A percentile compares a stretch with the other conserved stretches of the same genome.
These are phyloP conservation scores for Blastobotrys petasosporus DNA, from an alignment of 1,139 yeast genomes.

Conservation along the genomic window DNA sequence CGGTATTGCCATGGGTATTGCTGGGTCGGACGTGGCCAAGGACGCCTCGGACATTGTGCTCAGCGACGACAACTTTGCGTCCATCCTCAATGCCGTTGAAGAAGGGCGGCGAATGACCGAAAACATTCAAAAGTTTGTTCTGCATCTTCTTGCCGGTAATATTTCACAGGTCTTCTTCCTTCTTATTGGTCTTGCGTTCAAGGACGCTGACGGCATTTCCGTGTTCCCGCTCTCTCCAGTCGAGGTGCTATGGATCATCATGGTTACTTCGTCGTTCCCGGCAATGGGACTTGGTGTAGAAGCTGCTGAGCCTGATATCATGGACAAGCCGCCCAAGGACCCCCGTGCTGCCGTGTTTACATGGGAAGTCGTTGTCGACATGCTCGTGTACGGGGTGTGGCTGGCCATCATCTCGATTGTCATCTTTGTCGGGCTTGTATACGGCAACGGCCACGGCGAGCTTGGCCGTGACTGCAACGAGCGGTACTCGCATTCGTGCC, in stretches of 20 bases:
- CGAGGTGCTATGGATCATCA: conserved; percentile 74
- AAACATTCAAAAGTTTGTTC: conserved; percentile 76
- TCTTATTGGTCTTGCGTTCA: conserved; percentile 66
- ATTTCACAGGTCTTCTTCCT: conserved; percentile 71
- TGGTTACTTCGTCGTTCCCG: conserved; percentile 74
- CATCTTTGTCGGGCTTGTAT: conserved; percentile 60
- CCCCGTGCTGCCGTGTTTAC: conserved; percentile 58
- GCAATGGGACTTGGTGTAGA: conserved; percentile 85
- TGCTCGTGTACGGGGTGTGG: conserved; percentile 66
- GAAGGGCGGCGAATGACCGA: conserved; percentile 81
- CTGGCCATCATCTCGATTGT: conserved; percentile 70
- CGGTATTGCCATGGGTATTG: conserved; percentile 75
- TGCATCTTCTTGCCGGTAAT: conserved; percentile 70
- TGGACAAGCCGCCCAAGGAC: conserved; percentile 59
- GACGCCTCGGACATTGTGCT: conserved; percentile 70
- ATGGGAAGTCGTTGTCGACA: conserved; percentile 64
- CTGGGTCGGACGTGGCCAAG: conserved; percentile 74
- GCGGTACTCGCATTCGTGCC: conserved; percentile 44
- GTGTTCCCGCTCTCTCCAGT: conserved; percentile 77
- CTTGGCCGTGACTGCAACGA: conserved; percentile 64
- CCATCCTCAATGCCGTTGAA: conserved; percentile 70
- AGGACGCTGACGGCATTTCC: conserved; percentile 52
- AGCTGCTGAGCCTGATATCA: conserved; percentile 57
- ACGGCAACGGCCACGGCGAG: conserved; percentile 55
- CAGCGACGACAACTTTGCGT: conserved; percentile 71